A percentile compares a stretch with the other conserved stretches of the same genome.
phyloP scores from a whole-genome alignment of 228 moss, liverwort and hornwort species.

The Sphagnum magellanicum region DNA sequence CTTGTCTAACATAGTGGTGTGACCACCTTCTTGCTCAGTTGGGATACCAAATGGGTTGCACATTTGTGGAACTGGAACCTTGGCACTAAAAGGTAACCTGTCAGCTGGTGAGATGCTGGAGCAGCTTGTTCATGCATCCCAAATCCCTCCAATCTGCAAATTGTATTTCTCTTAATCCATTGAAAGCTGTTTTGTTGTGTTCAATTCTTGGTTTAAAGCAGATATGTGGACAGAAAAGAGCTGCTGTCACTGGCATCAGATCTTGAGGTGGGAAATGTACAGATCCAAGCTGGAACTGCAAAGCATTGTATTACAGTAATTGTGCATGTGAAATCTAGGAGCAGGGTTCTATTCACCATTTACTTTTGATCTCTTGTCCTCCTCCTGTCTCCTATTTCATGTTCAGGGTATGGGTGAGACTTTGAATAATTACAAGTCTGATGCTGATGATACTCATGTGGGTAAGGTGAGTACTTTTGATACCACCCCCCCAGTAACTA shows the following conservation, averaged over 20 bases:
- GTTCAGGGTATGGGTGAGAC: slow-evolving; percentile 97
- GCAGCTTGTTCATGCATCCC: slow-evolving; percentile 87
- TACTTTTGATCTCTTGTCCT: not conserved
- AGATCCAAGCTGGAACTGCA: no score
- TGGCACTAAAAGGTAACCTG: slow-evolving; percentile 94
- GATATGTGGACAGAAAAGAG: not conserved
- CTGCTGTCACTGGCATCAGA: not conserved
- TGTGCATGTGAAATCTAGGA: not conserved
- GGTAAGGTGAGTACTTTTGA: no score
- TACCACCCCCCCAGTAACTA: no score
- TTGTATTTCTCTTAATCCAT: slow-evolving; percentile 78
- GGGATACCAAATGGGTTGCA: slow-evolving; percentile 98
- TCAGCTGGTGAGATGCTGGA: slow-evolving; percentile 95
- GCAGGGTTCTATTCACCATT: no score
- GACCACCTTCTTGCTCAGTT: slow-evolving; percentile 29
- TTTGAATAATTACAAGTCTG: slow-evolving; percentile 81
- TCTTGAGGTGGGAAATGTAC: no score
- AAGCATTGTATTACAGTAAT: not conserved
- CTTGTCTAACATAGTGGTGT: no score
- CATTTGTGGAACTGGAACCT: slow-evolving; percentile 97
- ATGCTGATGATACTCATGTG: no score
- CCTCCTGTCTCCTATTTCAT: not conserved
- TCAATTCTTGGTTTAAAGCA: not conserved
- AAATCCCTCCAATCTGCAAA: slow-evolving; percentile 82
- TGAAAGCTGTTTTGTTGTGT: not conserved